Conservation (phyloP, 805 yeast species). For the Candida bentonensis region DNA sequence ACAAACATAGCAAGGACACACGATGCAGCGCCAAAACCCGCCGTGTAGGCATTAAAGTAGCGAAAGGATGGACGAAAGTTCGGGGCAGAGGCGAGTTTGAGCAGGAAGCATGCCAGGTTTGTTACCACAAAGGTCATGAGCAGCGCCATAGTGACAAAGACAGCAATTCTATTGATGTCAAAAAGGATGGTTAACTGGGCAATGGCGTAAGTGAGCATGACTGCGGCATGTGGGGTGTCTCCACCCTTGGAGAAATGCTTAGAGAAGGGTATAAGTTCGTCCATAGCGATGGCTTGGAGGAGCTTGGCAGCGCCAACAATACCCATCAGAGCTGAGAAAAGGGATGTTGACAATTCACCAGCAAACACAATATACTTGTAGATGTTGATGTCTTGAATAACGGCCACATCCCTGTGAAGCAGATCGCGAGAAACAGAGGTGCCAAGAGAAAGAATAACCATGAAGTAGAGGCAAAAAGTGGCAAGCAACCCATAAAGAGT, state of each 20-base stretch:
- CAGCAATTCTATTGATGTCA: slow-evolving; percentile 87
- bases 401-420: slow-evolving; percentile 64
- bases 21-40: slow-evolving; percentile 54
- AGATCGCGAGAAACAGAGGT: slow-evolving; percentile 66
- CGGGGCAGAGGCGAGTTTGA: slow-evolving; percentile 90
- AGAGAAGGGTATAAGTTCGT: slow-evolving; percentile 73
- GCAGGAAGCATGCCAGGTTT: slow-evolving; percentile 80
- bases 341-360: slow-evolving; percentile 87
- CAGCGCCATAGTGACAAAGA: slow-evolving; percentile 93
- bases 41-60: slow-evolving; percentile 72
- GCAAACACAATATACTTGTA: slow-evolving; percentile 53
- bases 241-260: slow-evolving; percentile 41
- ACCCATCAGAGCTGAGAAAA: slow-evolving; percentile 91
- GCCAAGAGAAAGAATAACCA: slow-evolving; percentile 76
- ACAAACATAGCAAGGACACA: slow-evolving; percentile 82
- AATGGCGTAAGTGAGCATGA: slow-evolving; percentile 63
- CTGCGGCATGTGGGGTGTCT: slow-evolving; percentile 48
- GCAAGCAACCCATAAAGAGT: slow-evolving; percentile 70
- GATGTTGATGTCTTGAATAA: slow-evolving; percentile 68
- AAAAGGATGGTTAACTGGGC: slow-evolving; percentile 80
- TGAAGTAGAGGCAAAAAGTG: slow-evolving; percentile 61
- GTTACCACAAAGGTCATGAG: slow-evolving; percentile 92
- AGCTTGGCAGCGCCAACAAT: slow-evolving; percentile 90
- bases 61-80: slow-evolving; percentile 92
- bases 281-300: slow-evolving; percentile 82